Base-by-base conservation (phyloP, 1,139 yeast species). In the Geotrichum cucujoidarum region DNA sequence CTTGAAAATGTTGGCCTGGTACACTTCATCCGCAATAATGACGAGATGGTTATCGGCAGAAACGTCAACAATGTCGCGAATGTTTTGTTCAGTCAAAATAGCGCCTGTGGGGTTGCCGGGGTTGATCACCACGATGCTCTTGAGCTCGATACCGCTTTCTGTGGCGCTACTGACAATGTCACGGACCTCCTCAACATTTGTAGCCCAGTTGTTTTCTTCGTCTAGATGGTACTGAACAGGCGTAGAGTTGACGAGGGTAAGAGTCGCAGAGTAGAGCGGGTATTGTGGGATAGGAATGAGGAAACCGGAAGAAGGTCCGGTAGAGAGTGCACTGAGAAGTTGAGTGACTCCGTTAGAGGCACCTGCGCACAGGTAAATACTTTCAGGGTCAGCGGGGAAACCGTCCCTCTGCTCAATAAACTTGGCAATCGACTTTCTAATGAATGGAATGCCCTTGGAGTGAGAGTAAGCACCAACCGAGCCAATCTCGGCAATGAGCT, bases 51-150 rank as follows among this genome's bases (percentile, higher is more conserved):
- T 71, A 62, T 82, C 81, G 22, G 95, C 94, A 38, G 96, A 95
- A 52, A 90, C 75, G 42, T 76, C 75, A 49, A 92, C 72, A 53
- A 92, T 76, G 40, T 80, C 82, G 38, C 72, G 77, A 59, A 92
- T 87, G 56, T 83, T 81, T 8, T 76, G 76, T 47, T 73, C 74
- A 3, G 77, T 66, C 51, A 92, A 73, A 45, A 89, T 80, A 3
- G 95, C 78, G 34, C 98, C 98, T 0, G 98, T 92, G 52, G 98
- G 98, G 69, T 92, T 92, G 51, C 98, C 97, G 4, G 98, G 98
- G 70, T 92, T 92, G 62, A 92, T 92, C 18, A 92, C 88, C 6
- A 90, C 97, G 54, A 92, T 71, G 48, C 94, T 83, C 61, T 86
- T 80, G 55, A 94, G 81, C 24, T 72, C 74, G 22, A 86, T 67